Evolutionary conservation across 2,329 filamentous ascomycete species (phyloP).

Genomic region (Aplosporella prunicola): DNA sequence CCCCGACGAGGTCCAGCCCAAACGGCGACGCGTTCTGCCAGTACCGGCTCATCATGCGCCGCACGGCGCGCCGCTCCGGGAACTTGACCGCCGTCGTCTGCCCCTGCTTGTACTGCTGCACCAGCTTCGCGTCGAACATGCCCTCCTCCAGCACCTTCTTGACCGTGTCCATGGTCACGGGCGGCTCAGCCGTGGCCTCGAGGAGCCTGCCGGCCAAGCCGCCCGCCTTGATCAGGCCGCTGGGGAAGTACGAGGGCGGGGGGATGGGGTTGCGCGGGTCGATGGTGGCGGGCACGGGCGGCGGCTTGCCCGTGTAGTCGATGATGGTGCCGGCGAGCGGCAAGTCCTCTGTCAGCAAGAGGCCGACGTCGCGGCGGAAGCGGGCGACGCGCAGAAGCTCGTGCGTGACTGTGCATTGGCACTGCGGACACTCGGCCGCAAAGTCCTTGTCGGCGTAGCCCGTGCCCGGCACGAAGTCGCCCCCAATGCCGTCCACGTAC

Average conservation of each 20-base stretch:
- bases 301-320: slow-evolving; percentile 38
- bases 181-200: slow-evolving; percentile 1
- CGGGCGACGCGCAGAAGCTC: slow-evolving; percentile 52
- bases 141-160: slow-evolving; percentile 4
- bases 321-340: slow-evolving; percentile 64
- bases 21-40: slow-evolving; percentile 60
- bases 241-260: slow-evolving; percentile 5
- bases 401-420: slow-evolving; percentile 43
- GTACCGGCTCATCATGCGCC: slow-evolving; percentile 62
- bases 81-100: no score
- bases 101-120: background rate
- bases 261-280: background rate
- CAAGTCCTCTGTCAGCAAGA: slow-evolving; percentile 36
- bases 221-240: slow-evolving; percentile 3
- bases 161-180: slow-evolving; percentile 5
- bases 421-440: slow-evolving; percentile 40
- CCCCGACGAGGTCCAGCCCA: slow-evolving; percentile 54
- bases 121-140: background rate
- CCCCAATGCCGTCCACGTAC: background rate
- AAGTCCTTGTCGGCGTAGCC: slow-evolving; percentile 56
- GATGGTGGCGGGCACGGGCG: background rate
- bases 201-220: background rate
- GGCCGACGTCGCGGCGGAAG: slow-evolving; percentile 48
- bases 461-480: slow-evolving; percentile 28
- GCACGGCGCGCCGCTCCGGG: slow-evolving; percentile 41